Conservation (phyloP, 2,329 filamentous ascomycete species). For the Alternaria triticimaculans region DNA sequence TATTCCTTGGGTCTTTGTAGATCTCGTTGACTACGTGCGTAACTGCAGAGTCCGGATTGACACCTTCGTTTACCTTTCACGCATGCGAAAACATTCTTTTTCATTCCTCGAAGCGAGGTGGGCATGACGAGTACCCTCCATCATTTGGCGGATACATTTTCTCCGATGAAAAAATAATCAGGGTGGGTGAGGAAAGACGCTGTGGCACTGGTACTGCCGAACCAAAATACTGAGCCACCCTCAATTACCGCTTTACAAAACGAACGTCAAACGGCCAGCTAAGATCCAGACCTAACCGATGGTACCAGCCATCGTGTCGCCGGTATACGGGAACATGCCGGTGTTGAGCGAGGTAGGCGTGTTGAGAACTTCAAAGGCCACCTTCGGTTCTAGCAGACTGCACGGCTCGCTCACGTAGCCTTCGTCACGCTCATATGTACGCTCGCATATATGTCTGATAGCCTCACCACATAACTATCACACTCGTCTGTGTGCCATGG, state of each 20-base stretch:
- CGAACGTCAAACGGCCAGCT: not conserved
- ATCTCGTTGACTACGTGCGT: not conserved
- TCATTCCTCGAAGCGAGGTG: not conserved
- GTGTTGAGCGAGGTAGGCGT: not conserved
- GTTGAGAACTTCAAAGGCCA: not conserved
- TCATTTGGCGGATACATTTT: constrained; percentile 1
- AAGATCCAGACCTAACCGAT: not conserved
- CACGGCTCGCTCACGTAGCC: not conserved
- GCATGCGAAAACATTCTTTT: not conserved
- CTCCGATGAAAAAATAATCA: not conserved
- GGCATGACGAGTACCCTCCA: not conserved
- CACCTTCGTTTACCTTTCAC: not conserved
- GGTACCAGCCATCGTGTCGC: not conserved
- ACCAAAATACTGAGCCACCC: not conserved
- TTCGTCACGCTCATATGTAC: not conserved
- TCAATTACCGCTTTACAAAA: not conserved
- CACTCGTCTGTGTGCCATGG: not conserved
- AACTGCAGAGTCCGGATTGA: not conserved
- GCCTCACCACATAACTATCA: not conserved
- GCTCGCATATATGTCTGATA: not conserved
- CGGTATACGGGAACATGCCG: not conserved
- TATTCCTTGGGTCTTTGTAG: not conserved
- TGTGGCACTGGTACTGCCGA: not conserved
- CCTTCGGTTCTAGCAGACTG: not conserved
- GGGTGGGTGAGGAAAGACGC: not conserved